These are phyloP conservation scores for Silene coronaria DNA, from an alignment of 179 eudicot species.

Conservation along the genomic window DNA sequence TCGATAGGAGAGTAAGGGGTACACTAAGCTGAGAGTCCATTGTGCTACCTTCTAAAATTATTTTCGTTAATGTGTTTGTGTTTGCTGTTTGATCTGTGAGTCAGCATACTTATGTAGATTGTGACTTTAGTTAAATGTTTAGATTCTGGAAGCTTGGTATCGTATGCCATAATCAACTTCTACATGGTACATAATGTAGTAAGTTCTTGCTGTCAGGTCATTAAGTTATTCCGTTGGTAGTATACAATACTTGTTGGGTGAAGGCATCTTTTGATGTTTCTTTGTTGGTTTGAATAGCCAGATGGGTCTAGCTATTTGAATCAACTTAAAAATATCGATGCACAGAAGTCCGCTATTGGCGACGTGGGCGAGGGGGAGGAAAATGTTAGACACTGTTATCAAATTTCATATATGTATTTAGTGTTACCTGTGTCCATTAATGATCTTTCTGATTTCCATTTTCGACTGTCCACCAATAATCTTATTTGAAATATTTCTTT, in stretches of 20 bases:
- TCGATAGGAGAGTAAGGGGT: neutral
- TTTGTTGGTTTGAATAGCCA: constrained; percentile 16
- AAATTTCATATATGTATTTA: neutral
- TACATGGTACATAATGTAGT: constrained; percentile 7
- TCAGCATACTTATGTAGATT: neutral
- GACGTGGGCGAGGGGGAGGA: constrained; percentile 40
- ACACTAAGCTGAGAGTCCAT: neutral
- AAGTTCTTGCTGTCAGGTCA: neutral
- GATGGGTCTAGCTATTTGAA: constrained; percentile 38
- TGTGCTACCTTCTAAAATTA: neutral
- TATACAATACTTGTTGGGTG: neutral
- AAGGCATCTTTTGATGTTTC: constrained; percentile 9
- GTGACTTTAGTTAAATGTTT: neutral
- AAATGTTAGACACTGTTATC: constrained; percentile 42
- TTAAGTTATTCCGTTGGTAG: neutral
- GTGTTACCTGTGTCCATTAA: neutral
- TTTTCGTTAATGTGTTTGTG: neutral
- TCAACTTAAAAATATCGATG: constrained; percentile 29
- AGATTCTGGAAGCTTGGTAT: neutral
- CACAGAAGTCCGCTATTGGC: constrained; percentile 21
- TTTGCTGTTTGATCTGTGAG: constrained; percentile 1
- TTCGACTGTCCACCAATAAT: neutral
- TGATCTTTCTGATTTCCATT: neutral
- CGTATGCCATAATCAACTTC: neutral
- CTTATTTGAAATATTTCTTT: neutral